Base-by-base conservation (phyloP, 2,329 filamentous ascomycete genomes). In the Onygenales sp. region DNA sequence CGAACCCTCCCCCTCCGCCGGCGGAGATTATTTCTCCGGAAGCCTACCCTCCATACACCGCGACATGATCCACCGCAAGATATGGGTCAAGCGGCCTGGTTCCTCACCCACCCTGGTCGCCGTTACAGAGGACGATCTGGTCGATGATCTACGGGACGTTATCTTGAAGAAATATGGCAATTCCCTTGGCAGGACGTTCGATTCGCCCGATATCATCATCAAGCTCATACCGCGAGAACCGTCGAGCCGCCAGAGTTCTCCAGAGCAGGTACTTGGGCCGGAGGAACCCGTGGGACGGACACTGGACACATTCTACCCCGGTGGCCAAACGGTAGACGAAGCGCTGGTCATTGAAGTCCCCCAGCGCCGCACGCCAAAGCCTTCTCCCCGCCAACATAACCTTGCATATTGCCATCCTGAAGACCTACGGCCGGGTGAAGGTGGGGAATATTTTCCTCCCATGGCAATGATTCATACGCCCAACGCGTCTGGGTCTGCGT, bases 91-190 rank as follows among this genome's bases (percentile, higher is more conserved):
- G 75, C 81, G 92, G 63, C 87, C 87, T 17, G 81, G 85, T 59
- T 87, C 85, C 55, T 96, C 92, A 53, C 84, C 92, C 40, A 98
- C 93, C 11, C 77, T 93, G 63, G 86, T 98, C 52, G 83, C 86
- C 56, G 87, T 95, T 62, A 79, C 83, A 61, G 87, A 95, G 63
- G 89, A 94, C 63, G 90, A 95, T 65, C 74, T 97, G 62, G 91
- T 97, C 54, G 93, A 98, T 69, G 92, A 96, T 70, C 85, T 95
- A 57, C 86, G 92, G 62, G 93, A 96, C 61, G 83, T 89, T 77
- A 93, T 97, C 54, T 75, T 97, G 61, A 84, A 83, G 64, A 97
- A 97, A 74, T 98, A 97, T 69, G 83, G 84, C 62, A 97, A 98
- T 71, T 94, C 90, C 11, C 77, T 98, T 31, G 92, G 92, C 49